These are phyloP conservation scores for Aspergillus quadrilineatus DNA, from an alignment of 2,329 filamentous ascomycete species.

Conservation along the genomic window DNA sequence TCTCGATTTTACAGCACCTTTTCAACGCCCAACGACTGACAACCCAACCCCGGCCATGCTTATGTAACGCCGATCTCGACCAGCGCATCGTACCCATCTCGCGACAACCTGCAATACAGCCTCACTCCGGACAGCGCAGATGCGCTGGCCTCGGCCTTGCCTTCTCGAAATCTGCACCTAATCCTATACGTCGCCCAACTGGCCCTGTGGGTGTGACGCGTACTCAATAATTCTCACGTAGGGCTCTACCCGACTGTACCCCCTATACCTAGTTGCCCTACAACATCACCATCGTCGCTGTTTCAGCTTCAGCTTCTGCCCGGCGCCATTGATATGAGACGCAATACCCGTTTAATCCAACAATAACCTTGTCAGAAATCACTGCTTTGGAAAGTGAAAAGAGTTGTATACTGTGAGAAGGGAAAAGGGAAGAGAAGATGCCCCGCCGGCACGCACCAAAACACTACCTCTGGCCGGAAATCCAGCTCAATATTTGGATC, in stretches of 20 bases:
- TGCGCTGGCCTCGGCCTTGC: conserved; percentile 7
- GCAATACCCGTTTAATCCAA: background rate
- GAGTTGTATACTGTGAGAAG: background rate
- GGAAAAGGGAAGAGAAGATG: conserved; percentile 26
- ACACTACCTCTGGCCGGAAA: conserved; percentile 64
- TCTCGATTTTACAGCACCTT: background rate
- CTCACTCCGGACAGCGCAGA: conserved; percentile 8
- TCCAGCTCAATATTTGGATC: conserved; percentile 65
- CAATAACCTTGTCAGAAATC: background rate
- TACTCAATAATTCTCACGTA: background rate
- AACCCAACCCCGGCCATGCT: conserved; percentile 1
- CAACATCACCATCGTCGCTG: background rate
- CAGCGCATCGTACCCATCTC: background rate
- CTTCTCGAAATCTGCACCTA: background rate
- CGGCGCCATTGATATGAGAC: background rate
- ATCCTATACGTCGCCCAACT: background rate
- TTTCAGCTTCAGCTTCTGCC: background rate
- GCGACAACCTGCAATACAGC: background rate
- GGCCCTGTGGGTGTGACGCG: background rate
- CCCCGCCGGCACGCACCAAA: conserved; percentile 36
- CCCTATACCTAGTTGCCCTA: background rate
- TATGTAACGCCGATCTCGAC: conserved; percentile 10
- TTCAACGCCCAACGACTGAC: background rate
- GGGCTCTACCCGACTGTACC: background rate
- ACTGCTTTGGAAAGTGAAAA: background rate